Conservation (phyloP, 2,329 filamentous ascomycete species). For the Fragosphaeria purpurea region DNA sequence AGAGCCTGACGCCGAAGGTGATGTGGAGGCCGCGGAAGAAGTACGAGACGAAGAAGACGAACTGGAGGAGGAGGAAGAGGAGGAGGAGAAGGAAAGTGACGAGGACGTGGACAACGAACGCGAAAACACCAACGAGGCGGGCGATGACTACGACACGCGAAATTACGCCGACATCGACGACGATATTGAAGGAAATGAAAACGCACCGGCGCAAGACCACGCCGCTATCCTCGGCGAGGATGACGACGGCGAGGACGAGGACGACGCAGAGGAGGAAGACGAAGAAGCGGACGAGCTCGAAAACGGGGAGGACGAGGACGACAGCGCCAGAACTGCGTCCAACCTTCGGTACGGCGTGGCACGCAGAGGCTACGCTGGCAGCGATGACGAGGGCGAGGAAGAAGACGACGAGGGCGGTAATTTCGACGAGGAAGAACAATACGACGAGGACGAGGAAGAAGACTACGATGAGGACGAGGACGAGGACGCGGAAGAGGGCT, state of each 20-base stretch:
- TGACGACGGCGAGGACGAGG: conserved; percentile 13
- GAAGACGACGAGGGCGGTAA: conserved; percentile 1
- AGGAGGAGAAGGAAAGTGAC: conserved; percentile 13
- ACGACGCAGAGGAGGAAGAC: conserved; percentile 12
- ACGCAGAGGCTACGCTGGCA: not conserved
- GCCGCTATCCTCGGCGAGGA: conserved; percentile 11
- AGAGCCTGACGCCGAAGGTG: conserved; percentile 16
- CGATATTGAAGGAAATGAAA: conserved; percentile 12
- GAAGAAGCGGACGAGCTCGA: conserved; percentile 14
- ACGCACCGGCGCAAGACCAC: not conserved
- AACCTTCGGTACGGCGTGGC: not conserved
- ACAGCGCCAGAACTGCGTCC: not conserved
- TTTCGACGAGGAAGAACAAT: not conserved
- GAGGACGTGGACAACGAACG: conserved; percentile 17
- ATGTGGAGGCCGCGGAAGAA: conserved; percentile 8
- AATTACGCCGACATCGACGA: conserved; percentile 23
- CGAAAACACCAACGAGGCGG: conserved; percentile 11
- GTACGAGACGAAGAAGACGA: conserved; percentile 10
- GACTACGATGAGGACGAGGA: conserved; percentile 1
- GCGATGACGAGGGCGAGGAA: not conserved
- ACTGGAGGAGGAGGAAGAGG: conserved; percentile 16
- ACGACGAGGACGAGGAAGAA: not conserved
- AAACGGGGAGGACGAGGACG: conserved; percentile 5
- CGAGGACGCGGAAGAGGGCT: not conserved
- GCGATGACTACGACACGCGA: conserved; percentile 22